Evolutionary conservation across 2,329 filamentous ascomycete species (phyloP).

Genomic region (Sphaerostilbella broomeana): DNA sequence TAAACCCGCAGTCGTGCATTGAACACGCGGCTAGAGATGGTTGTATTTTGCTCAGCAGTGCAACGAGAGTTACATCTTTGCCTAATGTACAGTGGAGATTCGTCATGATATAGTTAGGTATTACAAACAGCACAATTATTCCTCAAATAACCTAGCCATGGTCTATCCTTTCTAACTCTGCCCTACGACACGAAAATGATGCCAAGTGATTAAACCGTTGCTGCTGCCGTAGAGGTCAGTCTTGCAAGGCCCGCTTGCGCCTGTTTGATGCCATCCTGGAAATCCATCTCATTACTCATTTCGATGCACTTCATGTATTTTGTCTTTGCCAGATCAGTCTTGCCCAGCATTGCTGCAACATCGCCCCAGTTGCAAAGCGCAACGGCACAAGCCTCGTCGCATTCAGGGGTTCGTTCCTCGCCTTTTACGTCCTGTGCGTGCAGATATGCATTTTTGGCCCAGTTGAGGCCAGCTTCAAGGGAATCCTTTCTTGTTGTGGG

Average conservation of each 20-base stretch:
- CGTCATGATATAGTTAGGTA: neutral
- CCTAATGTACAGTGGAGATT: neutral
- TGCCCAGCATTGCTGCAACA: slow-evolving; percentile 68
- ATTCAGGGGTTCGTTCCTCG: slow-evolving; percentile 66
- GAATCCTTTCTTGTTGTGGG: slow-evolving; percentile 50
- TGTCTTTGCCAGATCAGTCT: slow-evolving; percentile 56
- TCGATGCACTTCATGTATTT: slow-evolving; percentile 63
- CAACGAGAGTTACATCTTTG: too few species aligned
- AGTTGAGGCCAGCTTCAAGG: slow-evolving; percentile 64
- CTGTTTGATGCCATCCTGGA: slow-evolving; percentile 45
- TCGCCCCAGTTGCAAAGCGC: slow-evolving; percentile 84
- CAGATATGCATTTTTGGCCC: slow-evolving; percentile 70
- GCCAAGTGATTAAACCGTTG: slow-evolving; percentile 1
- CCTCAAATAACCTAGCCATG: too few species aligned
- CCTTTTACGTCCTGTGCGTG: slow-evolving; percentile 60
- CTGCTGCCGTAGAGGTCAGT: slow-evolving; percentile 17
- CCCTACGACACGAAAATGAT: neutral
- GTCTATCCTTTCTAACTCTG: neutral
- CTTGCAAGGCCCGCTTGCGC: slow-evolving; percentile 44
- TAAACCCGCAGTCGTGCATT: too few species aligned
- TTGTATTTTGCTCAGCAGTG: too few species aligned
- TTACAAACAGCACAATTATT: too few species aligned
- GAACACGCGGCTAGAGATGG: too few species aligned
- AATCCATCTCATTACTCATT: slow-evolving; percentile 50
- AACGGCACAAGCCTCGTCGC: slow-evolving; percentile 74